Evolutionary conservation across 2,329 filamentous ascomycete genomes (phyloP).

Genomic region (Phialemoniopsis sp.): DNA sequence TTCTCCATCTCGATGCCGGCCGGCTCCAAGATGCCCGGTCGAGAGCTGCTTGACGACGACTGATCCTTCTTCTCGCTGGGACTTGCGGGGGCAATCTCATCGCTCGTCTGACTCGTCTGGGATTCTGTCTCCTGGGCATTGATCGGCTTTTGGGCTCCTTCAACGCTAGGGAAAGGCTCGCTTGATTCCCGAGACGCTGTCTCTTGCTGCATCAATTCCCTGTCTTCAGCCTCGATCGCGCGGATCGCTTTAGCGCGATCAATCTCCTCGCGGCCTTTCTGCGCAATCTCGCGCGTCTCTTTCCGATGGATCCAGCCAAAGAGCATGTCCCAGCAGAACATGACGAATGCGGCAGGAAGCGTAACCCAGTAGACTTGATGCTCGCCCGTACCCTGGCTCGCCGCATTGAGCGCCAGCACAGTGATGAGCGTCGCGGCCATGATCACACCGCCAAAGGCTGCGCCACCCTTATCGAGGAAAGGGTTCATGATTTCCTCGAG

Average conservation of each 20-base stretch:
- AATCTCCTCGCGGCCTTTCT: slow-evolving; percentile 45
- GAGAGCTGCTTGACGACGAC: too few species aligned
- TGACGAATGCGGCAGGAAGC: slow-evolving; percentile 61
- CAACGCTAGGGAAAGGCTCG: not conserved
- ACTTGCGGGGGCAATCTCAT: slow-evolving; percentile 2
- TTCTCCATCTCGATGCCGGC: slow-evolving; percentile 8
- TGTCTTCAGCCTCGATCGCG: slow-evolving; percentile 17
- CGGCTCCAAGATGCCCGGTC: too few species aligned
- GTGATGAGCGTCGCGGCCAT: slow-evolving; percentile 66
- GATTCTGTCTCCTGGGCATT: not conserved
- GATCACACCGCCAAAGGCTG: slow-evolving; percentile 58
- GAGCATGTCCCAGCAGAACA: slow-evolving; percentile 63
- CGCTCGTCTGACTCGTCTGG: slow-evolving; percentile 3
- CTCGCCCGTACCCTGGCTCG: slow-evolving; percentile 41
- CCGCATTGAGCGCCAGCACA: slow-evolving; percentile 62
- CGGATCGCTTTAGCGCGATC: slow-evolving; percentile 35
- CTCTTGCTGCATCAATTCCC: slow-evolving; percentile 13
- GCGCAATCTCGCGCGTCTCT: slow-evolving; percentile 60
- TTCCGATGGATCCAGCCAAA: slow-evolving; percentile 61
- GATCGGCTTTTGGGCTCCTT: not conserved
- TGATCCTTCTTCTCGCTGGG: too few species aligned
- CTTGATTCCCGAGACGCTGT: not conserved
- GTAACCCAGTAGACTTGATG: slow-evolving; percentile 66
- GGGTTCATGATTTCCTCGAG: slow-evolving; percentile 75
- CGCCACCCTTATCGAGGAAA: slow-evolving; percentile 64